These are phyloP conservation scores for Penicillium paneum DNA, from an alignment of 2,329 filamentous ascomycete species.

Conservation along the genomic window DNA sequence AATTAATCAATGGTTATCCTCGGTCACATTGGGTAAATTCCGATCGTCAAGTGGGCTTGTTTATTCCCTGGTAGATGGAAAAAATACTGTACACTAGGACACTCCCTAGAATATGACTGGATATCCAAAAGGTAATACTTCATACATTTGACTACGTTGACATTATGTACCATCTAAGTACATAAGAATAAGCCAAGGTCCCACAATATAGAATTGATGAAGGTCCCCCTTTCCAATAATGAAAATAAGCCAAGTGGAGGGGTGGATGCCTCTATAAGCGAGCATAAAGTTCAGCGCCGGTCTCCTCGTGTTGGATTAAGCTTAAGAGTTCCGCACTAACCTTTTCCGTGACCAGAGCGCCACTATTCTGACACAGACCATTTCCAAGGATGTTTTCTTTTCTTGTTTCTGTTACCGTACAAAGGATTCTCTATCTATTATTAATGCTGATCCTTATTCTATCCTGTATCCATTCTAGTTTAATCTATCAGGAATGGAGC, in stretches of 20 bases:
- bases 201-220: slow-evolving; percentile 7
- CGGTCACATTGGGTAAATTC: slow-evolving; percentile 13
- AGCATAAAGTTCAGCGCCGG: slow-evolving; percentile 36
- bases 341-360: slow-evolving; percentile 35
- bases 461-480: neutral
- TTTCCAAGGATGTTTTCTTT: slow-evolving; percentile 8
- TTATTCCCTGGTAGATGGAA: neutral
- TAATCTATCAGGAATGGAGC: slow-evolving; percentile 18
- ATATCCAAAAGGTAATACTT: too few relatives aligned
- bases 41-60: slow-evolving; percentile 13
- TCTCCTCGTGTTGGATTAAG: slow-evolving; percentile 45
- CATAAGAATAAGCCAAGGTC: neutral
- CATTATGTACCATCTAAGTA: neutral
- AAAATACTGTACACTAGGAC: neutral
- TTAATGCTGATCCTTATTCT: neutral
- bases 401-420: neutral
- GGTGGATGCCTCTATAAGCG: slow-evolving; percentile 28
- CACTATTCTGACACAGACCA: slow-evolving; percentile 26
- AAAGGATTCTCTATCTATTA: neutral
- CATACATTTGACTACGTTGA: neutral
- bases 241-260: slow-evolving; percentile 16
- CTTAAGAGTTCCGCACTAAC: slow-evolving; percentile 43
- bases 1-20: slow-evolving; percentile 7
- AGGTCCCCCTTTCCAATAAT: slow-evolving; percentile 15
- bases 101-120: too few relatives aligned